These are phyloP conservation scores for Cymbidium sinense DNA, from an alignment of 106 monocot genomes.

Conservation along the genomic window DNA sequence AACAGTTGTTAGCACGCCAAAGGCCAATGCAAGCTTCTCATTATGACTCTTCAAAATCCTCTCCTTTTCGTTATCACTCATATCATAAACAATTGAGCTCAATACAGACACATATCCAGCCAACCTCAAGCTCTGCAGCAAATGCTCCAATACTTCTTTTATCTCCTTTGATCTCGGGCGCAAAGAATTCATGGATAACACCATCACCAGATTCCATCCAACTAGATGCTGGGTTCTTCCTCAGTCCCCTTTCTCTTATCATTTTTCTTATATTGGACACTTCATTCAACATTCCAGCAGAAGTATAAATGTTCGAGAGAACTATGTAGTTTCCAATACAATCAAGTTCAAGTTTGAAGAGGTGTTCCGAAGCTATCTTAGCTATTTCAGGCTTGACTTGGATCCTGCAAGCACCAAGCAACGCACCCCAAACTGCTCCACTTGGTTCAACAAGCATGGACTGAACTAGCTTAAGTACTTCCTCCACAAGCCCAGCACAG, in stretches of 20 bases:
- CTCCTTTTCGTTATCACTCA: constrained; percentile 49
- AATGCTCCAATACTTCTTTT: constrained; percentile 39
- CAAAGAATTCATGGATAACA: constrained; percentile 55
- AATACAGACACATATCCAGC: constrained; percentile 29
- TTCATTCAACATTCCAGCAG: constrained; percentile 59
- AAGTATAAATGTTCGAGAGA: constrained; percentile 56
- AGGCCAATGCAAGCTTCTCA: constrained; percentile 70
- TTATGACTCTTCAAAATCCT: constrained; percentile 54
- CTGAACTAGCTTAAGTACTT: constrained; percentile 43
- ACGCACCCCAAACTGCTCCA: constrained; percentile 59
- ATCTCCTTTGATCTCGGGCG: constrained; percentile 54
- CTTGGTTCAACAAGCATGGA: constrained; percentile 39
- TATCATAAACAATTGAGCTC: constrained; percentile 32
- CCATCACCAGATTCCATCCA: constrained; percentile 53
- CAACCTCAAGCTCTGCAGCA: constrained; percentile 35
- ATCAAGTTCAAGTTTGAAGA: constrained; percentile 58
- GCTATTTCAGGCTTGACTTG: constrained; percentile 44
- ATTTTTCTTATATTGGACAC: constrained; percentile 51
- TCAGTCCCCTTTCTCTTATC: constrained; percentile 47
- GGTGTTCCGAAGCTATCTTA: constrained; percentile 31
- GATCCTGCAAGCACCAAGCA: constrained; percentile 67
- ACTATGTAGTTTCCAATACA: constrained; percentile 49
- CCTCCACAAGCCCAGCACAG: constrained; percentile 44
- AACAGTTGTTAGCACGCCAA: constrained; percentile 41
- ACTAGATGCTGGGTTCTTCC: constrained; percentile 54